Evolutionary conservation across 345 rosid species (phyloP).

Genomic region (Eucalyptus albens): DNA sequence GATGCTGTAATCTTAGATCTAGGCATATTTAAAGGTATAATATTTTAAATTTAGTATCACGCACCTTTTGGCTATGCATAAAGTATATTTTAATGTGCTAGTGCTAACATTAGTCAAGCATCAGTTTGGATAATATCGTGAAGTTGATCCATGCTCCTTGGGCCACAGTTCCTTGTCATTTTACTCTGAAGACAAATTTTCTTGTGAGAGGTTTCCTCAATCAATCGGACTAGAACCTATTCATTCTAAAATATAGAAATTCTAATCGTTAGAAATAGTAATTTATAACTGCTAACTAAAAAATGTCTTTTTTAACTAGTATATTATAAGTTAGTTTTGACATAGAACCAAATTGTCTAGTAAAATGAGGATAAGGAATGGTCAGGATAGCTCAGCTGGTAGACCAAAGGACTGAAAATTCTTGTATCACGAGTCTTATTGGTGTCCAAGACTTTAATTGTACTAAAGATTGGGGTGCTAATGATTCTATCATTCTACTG

Average conservation of each 20-base stretch:
- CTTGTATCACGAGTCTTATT: neutral
- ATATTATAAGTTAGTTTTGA: neutral
- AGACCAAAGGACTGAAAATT: neutral
- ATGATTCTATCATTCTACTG: neutral
- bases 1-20: neutral
- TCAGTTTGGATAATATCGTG: neutral
- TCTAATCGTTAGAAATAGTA: neutral
- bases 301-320: neutral
- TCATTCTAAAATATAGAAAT: neutral
- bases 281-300: neutral
- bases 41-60: neutral
- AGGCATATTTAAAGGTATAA: neutral
- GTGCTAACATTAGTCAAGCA: neutral
- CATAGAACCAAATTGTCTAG: neutral
- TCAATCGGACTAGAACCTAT: neutral
- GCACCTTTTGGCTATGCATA: neutral
- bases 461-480: neutral
- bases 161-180: neutral
- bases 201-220: neutral
- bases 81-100: neutral
- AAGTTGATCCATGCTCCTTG: neutral
- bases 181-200: neutral
- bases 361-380: neutral
- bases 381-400: neutral
- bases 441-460: neutral